Evolutionary conservation across 73 alveolate species (phyloP).

Genomic region (Paramecium caudatum): DNA sequence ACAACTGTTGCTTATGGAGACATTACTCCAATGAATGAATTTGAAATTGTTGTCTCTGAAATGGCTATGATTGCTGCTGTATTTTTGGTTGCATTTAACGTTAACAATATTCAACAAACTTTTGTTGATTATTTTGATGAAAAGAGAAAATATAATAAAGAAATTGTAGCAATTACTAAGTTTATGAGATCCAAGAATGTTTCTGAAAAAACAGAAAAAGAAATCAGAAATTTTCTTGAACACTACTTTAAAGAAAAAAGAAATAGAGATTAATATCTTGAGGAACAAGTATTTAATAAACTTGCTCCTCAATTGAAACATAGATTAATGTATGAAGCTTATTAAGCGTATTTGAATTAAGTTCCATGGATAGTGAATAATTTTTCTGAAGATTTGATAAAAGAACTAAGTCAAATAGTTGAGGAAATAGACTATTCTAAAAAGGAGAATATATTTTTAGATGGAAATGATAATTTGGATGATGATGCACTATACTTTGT

Average conservation of each 20-base stretch:
- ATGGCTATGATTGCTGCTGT: constrained; percentile 70
- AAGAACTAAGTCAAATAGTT: constrained; percentile 53
- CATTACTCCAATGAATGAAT: constrained; percentile 67
- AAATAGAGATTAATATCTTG: constrained; percentile 66
- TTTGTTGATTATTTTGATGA: constrained; percentile 69
- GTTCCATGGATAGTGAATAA: constrained; percentile 63
- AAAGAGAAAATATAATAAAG: constrained; percentile 60
- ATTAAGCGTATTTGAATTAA: constrained; percentile 29
- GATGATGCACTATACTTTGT: constrained; percentile 69
- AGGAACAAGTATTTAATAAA: constrained; percentile 32
- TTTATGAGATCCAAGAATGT: constrained; percentile 70
- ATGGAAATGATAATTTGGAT: constrained; percentile 68
- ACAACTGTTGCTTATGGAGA: constrained; percentile 72
- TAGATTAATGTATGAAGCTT: constrained; percentile 70
- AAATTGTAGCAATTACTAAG: constrained; percentile 68
- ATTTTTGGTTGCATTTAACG: constrained; percentile 39
- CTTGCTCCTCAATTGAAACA: constrained; percentile 64
- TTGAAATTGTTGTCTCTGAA: constrained; percentile 49
- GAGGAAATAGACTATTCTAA: constrained; percentile 56
- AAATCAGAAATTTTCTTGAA: constrained; percentile 67
- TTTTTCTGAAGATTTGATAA: constrained; percentile 70
- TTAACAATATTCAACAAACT: constrained; percentile 30
- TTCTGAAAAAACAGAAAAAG: constrained; percentile 68
- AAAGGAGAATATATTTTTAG: constrained; percentile 42
- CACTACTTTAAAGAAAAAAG: constrained; percentile 74